Evolutionary conservation across 805 yeast species (phyloP).

Genomic region (Candida jianshihensis): DNA sequence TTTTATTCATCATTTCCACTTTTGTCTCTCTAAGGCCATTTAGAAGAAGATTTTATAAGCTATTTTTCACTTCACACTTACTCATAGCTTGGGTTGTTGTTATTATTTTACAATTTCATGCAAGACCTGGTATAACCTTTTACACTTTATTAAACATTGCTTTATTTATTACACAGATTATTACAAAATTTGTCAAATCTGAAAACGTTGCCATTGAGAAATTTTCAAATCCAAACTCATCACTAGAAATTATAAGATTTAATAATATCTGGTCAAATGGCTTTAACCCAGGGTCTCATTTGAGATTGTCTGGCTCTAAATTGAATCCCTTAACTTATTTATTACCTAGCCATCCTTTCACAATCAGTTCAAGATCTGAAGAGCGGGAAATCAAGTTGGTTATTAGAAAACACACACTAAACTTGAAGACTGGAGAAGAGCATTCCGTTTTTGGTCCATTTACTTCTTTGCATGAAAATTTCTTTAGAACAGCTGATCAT

Average conservation of each 20-base stretch:
- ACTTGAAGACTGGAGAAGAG: slow-evolving; percentile 23
- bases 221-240: slow-evolving; percentile 13
- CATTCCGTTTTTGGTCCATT: slow-evolving; percentile 37
- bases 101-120: slow-evolving; percentile 46
- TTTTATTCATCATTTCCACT: slow-evolving; percentile 29
- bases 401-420: slow-evolving; percentile 33
- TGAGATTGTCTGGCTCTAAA: slow-evolving; percentile 38
- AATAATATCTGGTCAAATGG: slow-evolving; percentile 15
- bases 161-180: slow-evolving; percentile 32
- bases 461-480: slow-evolving; percentile 37
- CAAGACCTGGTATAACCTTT: slow-evolving; percentile 58
- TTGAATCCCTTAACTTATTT: slow-evolving; percentile 37
- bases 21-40: slow-evolving; percentile 41
- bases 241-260: slow-evolving; percentile 19
- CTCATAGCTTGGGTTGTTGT: slow-evolving; percentile 40
- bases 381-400: slow-evolving; percentile 37
- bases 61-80: slow-evolving; percentile 54
- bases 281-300: slow-evolving; percentile 51
- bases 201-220: slow-evolving; percentile 11
- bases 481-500: slow-evolving; percentile 42
- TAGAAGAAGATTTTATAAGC: slow-evolving; percentile 41
- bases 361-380: slow-evolving; percentile 41
- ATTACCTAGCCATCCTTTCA: slow-evolving; percentile 62
- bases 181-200: slow-evolving; percentile 24
- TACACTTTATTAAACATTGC: slow-evolving; percentile 23